Evolutionary conservation across 768 basidiomycete species (phyloP), one percentile per base, ranked within the genome.

Genomic region (Suillus bovinus): DNA sequence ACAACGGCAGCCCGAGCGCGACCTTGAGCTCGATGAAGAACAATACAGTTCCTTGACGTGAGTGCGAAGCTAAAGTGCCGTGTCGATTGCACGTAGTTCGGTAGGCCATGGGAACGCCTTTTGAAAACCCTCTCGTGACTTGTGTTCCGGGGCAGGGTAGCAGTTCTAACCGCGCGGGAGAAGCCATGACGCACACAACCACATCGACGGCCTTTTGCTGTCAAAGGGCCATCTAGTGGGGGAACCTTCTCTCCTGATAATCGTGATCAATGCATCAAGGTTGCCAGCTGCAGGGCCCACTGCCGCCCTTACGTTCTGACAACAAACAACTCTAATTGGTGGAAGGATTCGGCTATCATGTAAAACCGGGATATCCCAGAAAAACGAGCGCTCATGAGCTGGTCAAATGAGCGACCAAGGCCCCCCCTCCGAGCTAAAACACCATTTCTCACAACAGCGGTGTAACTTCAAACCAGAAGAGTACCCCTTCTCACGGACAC

Each of bases 401-500:
- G 54, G 54, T 20, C 54, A 55, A 55, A 55, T 38, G 34, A 22
- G 34, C 34, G 7, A 38, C 22, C 16, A 24, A 22, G 53, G 34
- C n/a, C n/a, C n/a, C n/a, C n/a, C n/a, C n/a, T 9, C 53, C 24
- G 24, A 16, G 54, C 17, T 38, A 24, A 24, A 17, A 24, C n/a
- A n/a, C 41, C 49, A 50, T 64, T n/a, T 64, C 64, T 64, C 64
- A 64, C 63, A 57, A 16, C 27, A 42, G 36, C 53, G 41, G 36
- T 62, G 24, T 22, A n/a, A 61, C 22, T 52, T 22, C 24, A 31
- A n/a, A 53, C 49, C 5, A 50, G 49, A 50, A 29, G 17, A 29
- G 29, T 63, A 54, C n/a, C 11, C 8, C 54, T 55, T 71, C 70
- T 71, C 70, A 71, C n/a, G n/a, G n/a, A n/a, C 70, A 71, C 72